Conservation (phyloP, 148 eudicot genomes). For the Vaccinium vitisidaea region DNA sequence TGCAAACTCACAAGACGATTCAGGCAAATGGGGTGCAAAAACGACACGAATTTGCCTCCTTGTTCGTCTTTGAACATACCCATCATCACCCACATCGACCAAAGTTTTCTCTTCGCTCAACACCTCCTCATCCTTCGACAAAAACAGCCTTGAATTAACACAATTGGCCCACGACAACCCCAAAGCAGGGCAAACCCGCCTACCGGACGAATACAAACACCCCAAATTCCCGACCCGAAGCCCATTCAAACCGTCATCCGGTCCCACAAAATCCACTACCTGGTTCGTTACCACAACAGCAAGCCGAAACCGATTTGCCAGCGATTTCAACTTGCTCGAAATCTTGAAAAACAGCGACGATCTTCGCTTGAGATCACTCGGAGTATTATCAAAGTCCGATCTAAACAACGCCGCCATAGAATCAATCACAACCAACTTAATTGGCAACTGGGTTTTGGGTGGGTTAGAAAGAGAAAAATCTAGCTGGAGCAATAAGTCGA, state of each 20-base stretch:
- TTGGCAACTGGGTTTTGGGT: slow-evolving; percentile 25
- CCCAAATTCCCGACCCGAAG: slow-evolving; percentile 62
- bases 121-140: slow-evolving; percentile 60
- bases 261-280: slow-evolving; percentile 65
- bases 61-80: slow-evolving; percentile 24
- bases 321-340: slow-evolving; percentile 49
- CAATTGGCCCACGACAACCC: slow-evolving; percentile 93
- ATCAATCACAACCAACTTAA: slow-evolving; percentile 68
- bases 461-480: slow-evolving; percentile 37
- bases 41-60: slow-evolving; percentile 63
- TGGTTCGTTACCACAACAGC: slow-evolving; percentile 82
- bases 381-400: slow-evolving; percentile 64
- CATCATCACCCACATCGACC: slow-evolving; percentile 33
- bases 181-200: slow-evolving; percentile 78
- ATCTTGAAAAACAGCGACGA: slow-evolving; percentile 67
- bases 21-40: slow-evolving; percentile 90
- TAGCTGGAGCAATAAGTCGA: slow-evolving; percentile 69
- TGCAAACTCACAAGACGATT: slow-evolving; percentile 62
- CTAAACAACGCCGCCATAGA: slow-evolving; percentile 78
- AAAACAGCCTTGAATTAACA: slow-evolving; percentile 68
- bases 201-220: slow-evolving; percentile 55
- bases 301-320: slow-evolving; percentile 61
- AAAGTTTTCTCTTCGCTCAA: slow-evolving; percentile 34
- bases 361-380: slow-evolving; percentile 55
- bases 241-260: slow-evolving; percentile 38